Evolutionary conservation across 2,329 filamentous ascomycete genomes (phyloP), one percentile per base, ranked within the genome.

Genomic region (Colletotrichum liriopes): DNA sequence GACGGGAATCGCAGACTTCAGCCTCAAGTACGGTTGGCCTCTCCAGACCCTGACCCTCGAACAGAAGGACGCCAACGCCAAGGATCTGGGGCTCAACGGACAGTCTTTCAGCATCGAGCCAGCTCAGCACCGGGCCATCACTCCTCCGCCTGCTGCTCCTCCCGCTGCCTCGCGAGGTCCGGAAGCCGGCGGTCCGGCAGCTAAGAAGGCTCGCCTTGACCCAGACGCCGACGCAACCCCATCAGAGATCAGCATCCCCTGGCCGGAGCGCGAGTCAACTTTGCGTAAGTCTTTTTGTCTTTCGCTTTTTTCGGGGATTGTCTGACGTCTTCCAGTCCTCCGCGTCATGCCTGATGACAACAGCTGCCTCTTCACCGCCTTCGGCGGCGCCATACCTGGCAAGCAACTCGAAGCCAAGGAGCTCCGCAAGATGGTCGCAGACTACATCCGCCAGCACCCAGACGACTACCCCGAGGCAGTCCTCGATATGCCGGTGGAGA

Each of bases 271-370:
- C 8, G 83, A 84, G 35, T 88, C 88, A 4, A 88, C 85, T 39
- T 77, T 91, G 41, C 80, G 89, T 88, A 79, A 73, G 82, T 77
- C 35, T 35, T 20, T 11, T 23, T 56, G 45, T 20, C 39, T 7
- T 29, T 59, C 58, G 23, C 26, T 41, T 2, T 79, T 12, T 83
- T 23, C 81, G 79, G 85, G 69, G 73, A 80, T 39, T 81, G 82
- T 26, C 77, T 67, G 79, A 83, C 58, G 86, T 1, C 81, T 89
- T 23, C 7, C 54, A 90, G 93, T 97, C 11, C 88, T 98, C 23
- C 92, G 96, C 18, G 94, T 98, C 62, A 98, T 98, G 96, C 94
- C 95, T 5, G 96, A 98, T 79, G 96, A 98, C 82, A 98, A 98
- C 82, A 94, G 92, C 71, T 98, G 96, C 83, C 91, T 98, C 78